Conservation (phyloP, 345 rosid species). For the Erysimum cheiranthoides region DNA sequence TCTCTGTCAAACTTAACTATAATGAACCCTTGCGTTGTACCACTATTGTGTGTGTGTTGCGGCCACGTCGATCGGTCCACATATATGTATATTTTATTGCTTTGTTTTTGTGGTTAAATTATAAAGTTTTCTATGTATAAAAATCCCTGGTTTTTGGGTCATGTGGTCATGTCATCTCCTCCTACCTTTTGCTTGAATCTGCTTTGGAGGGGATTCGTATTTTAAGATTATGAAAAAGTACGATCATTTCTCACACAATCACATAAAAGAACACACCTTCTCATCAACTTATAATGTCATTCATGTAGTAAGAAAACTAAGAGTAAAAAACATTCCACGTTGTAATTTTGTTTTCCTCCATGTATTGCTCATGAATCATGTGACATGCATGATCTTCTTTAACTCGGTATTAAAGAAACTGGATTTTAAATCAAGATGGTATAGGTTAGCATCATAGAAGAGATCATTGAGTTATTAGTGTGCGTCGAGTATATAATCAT, state of each 20-base stretch:
- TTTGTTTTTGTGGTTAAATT: not conserved
- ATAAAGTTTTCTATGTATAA: not conserved
- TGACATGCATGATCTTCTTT: not conserved
- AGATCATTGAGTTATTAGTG: not conserved
- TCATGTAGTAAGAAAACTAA: not conserved
- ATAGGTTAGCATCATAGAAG: not conserved
- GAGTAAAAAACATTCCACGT: not conserved
- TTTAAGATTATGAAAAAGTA: constrained; percentile 3
- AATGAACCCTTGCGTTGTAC: constrained; percentile 8
- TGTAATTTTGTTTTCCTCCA: not conserved
- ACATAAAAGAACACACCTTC: not conserved
- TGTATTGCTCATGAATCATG: not conserved
- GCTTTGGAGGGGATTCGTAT: constrained; percentile 37
- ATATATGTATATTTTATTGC: not conserved
- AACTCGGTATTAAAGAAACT: not conserved
- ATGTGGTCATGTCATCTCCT: constrained; percentile 30
- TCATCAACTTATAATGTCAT: not conserved
- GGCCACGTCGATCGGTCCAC: constrained; percentile 27
- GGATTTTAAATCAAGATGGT: not conserved
- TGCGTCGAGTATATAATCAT: not conserved
- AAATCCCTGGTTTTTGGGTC: constrained; percentile 8
- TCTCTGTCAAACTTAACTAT: not conserved
- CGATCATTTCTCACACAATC: constrained; percentile 3
- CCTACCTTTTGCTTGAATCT: constrained; percentile 35
- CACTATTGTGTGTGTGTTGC: not conserved